phyloP scores from a whole-genome alignment of 2,329 filamentous ascomycete genomes.

The Aspergillus puulaauensis region DNA sequence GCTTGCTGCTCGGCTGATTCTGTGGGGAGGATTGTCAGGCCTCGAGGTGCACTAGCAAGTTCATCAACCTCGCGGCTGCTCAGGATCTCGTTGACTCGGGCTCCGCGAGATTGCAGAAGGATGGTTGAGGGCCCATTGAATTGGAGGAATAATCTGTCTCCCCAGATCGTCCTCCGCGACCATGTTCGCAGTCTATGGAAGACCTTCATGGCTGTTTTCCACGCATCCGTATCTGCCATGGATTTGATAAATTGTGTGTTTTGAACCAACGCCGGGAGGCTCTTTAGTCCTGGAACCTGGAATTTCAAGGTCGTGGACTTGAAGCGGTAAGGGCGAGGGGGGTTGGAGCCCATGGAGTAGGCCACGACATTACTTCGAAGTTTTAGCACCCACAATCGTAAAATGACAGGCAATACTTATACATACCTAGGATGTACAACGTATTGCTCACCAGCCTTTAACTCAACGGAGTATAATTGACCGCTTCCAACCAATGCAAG shows the following conservation, averaged over 20 bases:
- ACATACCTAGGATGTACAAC: slow-evolving; percentile 74
- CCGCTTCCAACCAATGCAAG: slow-evolving; percentile 82
- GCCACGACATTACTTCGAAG: slow-evolving; percentile 75
- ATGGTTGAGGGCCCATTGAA: slow-evolving; percentile 86
- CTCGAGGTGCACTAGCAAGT: slow-evolving; percentile 78
- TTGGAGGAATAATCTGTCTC: slow-evolving; percentile 85
- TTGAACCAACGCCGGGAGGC: slow-evolving; percentile 63
- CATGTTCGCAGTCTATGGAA: slow-evolving; percentile 72
- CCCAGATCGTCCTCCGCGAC: slow-evolving; percentile 82
- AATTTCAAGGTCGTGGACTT: slow-evolving; percentile 72
- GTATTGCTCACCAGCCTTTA: slow-evolving; percentile 83
- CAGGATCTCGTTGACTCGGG: slow-evolving; percentile 74
- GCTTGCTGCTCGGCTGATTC: slow-evolving; percentile 26
- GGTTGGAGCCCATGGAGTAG: slow-evolving; percentile 73
- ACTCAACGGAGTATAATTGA: slow-evolving; percentile 80
- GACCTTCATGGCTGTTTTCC: slow-evolving; percentile 66
- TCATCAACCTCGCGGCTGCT: slow-evolving; percentile 81
- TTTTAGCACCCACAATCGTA: neutral
- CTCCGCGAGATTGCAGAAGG: slow-evolving; percentile 82
- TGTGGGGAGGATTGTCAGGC: slow-evolving; percentile 62
- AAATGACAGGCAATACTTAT: neutral
- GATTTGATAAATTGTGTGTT: slow-evolving; percentile 71
- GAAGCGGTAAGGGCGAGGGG: slow-evolving; percentile 83
- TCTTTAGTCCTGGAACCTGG: slow-evolving; percentile 68
- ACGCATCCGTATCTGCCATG: slow-evolving; percentile 70